Conservation (phyloP, 2,329 filamentous ascomycete genomes). For the Colletotrichum sp. region DNA sequence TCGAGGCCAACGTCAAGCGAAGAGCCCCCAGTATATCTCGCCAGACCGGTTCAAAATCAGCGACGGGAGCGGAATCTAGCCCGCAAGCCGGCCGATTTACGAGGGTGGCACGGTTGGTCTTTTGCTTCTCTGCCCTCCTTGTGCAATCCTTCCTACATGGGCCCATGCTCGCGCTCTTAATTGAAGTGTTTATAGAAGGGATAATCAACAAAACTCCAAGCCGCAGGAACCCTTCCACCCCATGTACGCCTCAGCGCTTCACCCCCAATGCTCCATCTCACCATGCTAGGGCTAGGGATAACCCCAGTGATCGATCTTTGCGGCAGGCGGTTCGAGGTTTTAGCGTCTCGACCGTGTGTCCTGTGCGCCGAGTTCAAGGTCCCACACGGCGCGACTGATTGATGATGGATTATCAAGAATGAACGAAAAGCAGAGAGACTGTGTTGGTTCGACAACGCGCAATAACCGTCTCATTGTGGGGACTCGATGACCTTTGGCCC, state of each 20-base stretch:
- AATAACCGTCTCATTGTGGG: neutral
- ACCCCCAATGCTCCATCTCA: conserved; percentile 1
- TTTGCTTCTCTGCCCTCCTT: neutral
- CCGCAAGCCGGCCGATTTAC: conserved; percentile 2
- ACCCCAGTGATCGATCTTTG: conserved; percentile 10
- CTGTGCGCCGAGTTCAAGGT: neutral
- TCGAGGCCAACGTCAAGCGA: neutral
- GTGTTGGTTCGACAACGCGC: neutral
- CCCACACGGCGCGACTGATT: neutral
- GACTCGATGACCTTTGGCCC: neutral
- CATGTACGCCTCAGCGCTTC: neutral
- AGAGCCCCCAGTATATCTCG: neutral
- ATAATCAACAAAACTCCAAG: neutral
- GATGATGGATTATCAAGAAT: neutral
- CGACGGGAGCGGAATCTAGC: conserved; percentile 3
- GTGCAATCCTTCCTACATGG: neutral
- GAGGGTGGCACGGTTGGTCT: conserved; percentile 14
- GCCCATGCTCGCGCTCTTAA: neutral
- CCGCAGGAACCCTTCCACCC: neutral
- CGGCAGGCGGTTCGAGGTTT: conserved; percentile 9
- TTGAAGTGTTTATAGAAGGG: neutral
- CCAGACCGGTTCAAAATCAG: neutral
- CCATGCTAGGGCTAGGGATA: neutral
- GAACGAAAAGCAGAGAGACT: neutral
- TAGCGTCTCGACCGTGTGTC: conserved; percentile 5